Evolutionary conservation across 768 basidiomycete species (phyloP).

Genomic region (Austroboletus eburneus): DNA sequence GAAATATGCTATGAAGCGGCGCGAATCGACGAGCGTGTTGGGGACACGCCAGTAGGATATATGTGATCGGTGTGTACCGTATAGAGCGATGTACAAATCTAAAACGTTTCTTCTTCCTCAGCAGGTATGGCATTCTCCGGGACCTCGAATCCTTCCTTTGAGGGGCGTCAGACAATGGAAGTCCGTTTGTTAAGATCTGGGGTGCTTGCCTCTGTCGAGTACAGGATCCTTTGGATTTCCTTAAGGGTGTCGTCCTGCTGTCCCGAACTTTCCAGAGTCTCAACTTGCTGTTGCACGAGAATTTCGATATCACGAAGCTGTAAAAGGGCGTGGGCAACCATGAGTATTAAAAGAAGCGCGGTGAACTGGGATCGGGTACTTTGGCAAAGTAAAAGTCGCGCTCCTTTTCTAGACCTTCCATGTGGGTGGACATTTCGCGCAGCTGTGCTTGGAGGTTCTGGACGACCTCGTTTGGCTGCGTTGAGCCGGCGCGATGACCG

Average conservation of each 20-base stretch:
- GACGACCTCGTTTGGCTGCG: constrained; percentile 64
- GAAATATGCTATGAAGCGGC: constrained; percentile 10
- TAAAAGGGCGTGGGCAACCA: background rate
- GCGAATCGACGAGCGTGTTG: constrained; percentile 17
- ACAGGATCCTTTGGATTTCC: constrained; percentile 89
- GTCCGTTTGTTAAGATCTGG: background rate
- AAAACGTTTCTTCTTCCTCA: constrained; percentile 85
- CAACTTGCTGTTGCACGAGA: constrained; percentile 77
- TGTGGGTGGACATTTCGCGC: constrained; percentile 71
- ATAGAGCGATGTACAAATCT: constrained; percentile 18
- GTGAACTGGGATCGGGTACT: constrained; percentile 43
- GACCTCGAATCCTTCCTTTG: constrained; percentile 90
- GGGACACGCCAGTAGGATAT: constrained; percentile 4
- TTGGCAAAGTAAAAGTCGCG: constrained; percentile 98
- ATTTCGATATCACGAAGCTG: constrained; percentile 97
- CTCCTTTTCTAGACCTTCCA: constrained; percentile 95
- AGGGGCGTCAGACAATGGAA: constrained; percentile 8
- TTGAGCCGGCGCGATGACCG: constrained; percentile 63
- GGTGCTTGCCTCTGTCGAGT: constrained; percentile 84
- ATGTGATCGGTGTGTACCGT: constrained; percentile 4
- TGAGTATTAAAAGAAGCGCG: constrained; percentile 3
- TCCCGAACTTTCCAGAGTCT: constrained; percentile 52
- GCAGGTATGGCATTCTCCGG: constrained; percentile 54
- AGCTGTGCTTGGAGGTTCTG: constrained; percentile 71
- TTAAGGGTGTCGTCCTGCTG: constrained; percentile 59